These are phyloP conservation scores for Stagonosporopsis vannaccii DNA, from an alignment of 2,329 filamentous ascomycete genomes.

Conservation along the genomic window DNA sequence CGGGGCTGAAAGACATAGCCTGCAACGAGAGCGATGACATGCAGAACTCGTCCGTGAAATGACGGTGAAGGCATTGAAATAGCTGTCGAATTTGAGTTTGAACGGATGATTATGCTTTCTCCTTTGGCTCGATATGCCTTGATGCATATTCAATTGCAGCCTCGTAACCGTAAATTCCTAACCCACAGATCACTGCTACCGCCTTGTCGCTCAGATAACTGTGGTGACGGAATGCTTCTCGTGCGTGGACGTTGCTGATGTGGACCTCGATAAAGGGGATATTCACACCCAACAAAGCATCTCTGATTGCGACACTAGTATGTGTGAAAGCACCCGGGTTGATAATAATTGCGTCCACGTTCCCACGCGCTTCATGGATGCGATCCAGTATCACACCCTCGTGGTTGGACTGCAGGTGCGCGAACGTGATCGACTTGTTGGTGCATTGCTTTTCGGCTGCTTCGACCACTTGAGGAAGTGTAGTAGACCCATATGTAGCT, in stretches of 20 bases:
- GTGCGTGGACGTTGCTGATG: conserved; percentile 74
- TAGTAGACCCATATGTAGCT: conserved; percentile 74
- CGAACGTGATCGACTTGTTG: conserved; percentile 59
- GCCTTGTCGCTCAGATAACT: conserved; percentile 81
- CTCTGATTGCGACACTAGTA: conserved; percentile 77
- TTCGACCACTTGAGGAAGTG: conserved; percentile 67
- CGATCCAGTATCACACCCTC: conserved; percentile 78
- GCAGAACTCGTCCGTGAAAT: neutral
- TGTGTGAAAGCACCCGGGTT: conserved; percentile 80
- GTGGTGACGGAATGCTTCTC: conserved; percentile 72
- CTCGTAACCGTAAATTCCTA: conserved; percentile 60
- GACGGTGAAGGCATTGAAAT: neutral
- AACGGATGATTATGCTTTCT: conserved; percentile 11
- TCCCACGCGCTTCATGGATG: conserved; percentile 70
- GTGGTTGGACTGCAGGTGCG: conserved; percentile 77
- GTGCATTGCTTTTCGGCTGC: conserved; percentile 59
- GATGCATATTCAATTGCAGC: conserved; percentile 55
- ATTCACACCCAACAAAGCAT: conserved; percentile 71
- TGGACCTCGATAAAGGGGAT: conserved; percentile 83
- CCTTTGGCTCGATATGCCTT: conserved; percentile 38
- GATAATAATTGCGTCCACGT: conserved; percentile 73
- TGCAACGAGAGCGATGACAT: neutral
- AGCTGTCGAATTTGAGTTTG: neutral
- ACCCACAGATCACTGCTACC: conserved; percentile 73
- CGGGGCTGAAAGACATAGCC: neutral